Evolutionary conservation across 345 rosid genomes (phyloP), one percentile per base, ranked within the genome.

Genomic region (Mangifera indica): DNA sequence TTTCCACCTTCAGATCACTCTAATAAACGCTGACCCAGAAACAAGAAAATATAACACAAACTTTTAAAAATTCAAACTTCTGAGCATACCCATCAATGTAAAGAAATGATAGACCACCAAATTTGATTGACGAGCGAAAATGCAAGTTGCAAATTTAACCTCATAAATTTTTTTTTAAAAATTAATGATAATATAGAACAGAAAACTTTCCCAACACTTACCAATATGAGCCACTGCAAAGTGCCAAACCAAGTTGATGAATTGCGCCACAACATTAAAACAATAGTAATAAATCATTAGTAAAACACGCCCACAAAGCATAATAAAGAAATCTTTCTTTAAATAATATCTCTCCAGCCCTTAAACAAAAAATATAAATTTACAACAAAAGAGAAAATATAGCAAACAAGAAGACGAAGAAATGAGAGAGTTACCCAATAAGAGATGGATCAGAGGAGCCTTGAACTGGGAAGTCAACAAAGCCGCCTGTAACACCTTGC

Each of bases 371-470:
- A 7, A 37, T 5, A 37, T 9, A 0, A 70, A 70, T 25, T 44
- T 25, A 59, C 9, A 58, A 56, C 11, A 22, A 14, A 20, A 14
- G 17, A 56, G 10, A 8, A 57, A 9, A 17, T 10, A 20, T 12
- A 53, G 8, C 32, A 34, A 40, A 40, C 52, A 17, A 46, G 44
- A 72, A 15, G 5, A 24, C 37, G 18, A n/a, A 58, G 13, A 10
- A 20, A 51, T 4, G 59, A 53, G 5, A 64, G 60, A 79, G 63
- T 73, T 85, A 95, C 98, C 98, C 99, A 37, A 87, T 78, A 63
- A 89, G 87, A 72, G 70, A 88, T 59, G 95, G 93, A 89, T 95
- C 98, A 69, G 97, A 81, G 73, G 95, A 83, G 73, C 98, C 99
- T 72, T 80, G 79, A 61, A 90, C 83, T 8, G 97, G 60, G 86